These are phyloP conservation scores for Malassezia nana DNA, from an alignment of 1,284 basidiomycete species.

Conservation along the genomic window DNA sequence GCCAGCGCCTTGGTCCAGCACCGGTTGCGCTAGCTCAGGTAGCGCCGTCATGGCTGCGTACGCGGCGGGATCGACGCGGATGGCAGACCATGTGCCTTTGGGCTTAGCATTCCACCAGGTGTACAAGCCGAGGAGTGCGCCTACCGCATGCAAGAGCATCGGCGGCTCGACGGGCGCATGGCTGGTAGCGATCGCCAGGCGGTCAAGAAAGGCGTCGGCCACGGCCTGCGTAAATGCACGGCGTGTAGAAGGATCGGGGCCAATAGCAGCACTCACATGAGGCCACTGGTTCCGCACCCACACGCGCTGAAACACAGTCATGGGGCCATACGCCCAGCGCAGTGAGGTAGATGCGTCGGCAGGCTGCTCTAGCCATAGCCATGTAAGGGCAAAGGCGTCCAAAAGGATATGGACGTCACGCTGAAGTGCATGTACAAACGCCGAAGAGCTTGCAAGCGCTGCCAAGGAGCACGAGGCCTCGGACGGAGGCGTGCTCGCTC, in stretches of 20 bases:
- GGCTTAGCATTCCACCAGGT: slow-evolving; percentile 5
- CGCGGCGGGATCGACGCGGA: background rate
- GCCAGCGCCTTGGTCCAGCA: slow-evolving; percentile 1
- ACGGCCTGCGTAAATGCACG: slow-evolving; percentile 4
- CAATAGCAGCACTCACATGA: background rate
- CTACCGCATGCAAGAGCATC: slow-evolving; percentile 7
- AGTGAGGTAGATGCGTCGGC: background rate
- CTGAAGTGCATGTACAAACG: slow-evolving; percentile 6
- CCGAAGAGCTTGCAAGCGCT: slow-evolving; percentile 7
- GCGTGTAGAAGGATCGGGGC: background rate
- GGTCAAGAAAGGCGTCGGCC: slow-evolving; percentile 5
- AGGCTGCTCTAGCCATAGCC: slow-evolving; percentile 16
- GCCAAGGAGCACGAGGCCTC: background rate
- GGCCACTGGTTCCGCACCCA: slow-evolving; percentile 15
- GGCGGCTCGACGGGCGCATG: background rate
- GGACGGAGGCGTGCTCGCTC: background rate
- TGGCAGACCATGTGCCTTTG: background rate
- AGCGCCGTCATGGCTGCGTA: background rate
- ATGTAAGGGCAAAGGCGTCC: slow-evolving; percentile 16
- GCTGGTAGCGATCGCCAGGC: background rate
- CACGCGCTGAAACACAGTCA: slow-evolving; percentile 16
- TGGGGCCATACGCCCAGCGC: slow-evolving; percentile 16
- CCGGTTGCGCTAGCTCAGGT: slow-evolving; percentile 5
- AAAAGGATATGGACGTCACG: slow-evolving; percentile 16
- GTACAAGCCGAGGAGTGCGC: slow-evolving; percentile 2